Conservation (phyloP, 2,329 filamentous ascomycete genomes). For the Penicillium sp. region DNA sequence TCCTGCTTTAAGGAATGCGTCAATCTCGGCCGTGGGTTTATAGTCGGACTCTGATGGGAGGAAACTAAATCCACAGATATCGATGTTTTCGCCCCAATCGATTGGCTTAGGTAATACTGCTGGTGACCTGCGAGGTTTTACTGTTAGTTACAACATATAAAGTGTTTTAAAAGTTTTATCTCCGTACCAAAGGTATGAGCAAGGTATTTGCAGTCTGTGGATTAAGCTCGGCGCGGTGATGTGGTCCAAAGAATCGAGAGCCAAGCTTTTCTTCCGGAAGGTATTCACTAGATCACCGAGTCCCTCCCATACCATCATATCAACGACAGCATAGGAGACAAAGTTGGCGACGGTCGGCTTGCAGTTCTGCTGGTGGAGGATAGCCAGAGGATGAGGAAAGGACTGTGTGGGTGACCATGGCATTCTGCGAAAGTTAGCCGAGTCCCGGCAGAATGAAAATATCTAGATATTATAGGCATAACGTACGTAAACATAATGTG, state of each 20-base stretch:
- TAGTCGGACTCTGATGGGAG: conserved; percentile 67
- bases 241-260: conserved; percentile 73
- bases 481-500: conserved; percentile 86
- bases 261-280: conserved; percentile 73
- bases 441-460: background rate
- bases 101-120: conserved; percentile 74
- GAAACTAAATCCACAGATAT: conserved; percentile 76
- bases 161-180: background rate
- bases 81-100: conserved; percentile 72
- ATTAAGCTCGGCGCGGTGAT: conserved; percentile 82
- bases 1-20: conserved; percentile 65
- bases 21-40: conserved; percentile 64
- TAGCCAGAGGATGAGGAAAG: conserved; percentile 83
- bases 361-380: conserved; percentile 73
- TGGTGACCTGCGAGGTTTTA: conserved; percentile 56
- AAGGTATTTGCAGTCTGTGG: conserved; percentile 72
- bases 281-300: conserved; percentile 88
- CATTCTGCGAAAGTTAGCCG: conserved; percentile 56
- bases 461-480: no score
- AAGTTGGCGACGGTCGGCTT: conserved; percentile 79
- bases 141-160: background rate
- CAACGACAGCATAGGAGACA: conserved; percentile 78
- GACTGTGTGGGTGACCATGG: conserved; percentile 84
- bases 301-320: conserved; percentile 92
- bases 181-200: conserved; percentile 80